These are phyloP conservation scores for Tulasnella sp. DNA, from an alignment of 768 basidiomycete genomes.

Conservation along the genomic window DNA sequence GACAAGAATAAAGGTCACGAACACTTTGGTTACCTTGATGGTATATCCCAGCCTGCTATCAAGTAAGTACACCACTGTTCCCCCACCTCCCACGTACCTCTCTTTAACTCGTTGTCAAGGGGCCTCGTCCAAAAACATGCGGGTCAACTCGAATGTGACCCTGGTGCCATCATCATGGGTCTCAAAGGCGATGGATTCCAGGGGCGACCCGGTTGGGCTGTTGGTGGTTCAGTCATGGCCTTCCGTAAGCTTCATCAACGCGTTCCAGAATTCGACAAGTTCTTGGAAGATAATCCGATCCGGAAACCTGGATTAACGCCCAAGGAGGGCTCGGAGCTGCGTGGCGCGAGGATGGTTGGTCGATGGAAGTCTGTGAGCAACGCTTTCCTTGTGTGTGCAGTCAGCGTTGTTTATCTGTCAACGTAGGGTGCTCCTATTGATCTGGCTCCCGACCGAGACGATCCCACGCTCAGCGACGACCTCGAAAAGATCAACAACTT, in stretches of 20 bases:
- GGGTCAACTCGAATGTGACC: constrained; percentile 19
- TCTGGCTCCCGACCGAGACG: background rate
- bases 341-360: constrained; percentile 21
- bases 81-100: background rate
- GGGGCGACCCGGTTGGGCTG: background rate
- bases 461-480: background rate
- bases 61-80: background rate
- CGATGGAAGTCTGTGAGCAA: constrained; percentile 21
- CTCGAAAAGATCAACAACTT: constrained; percentile 13
- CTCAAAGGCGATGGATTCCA: background rate
- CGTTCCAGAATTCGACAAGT: constrained; percentile 22
- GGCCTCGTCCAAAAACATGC: constrained; percentile 13
- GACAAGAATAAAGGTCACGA: constrained; percentile 17
- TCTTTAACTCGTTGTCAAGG: background rate
- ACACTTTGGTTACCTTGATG: constrained; percentile 24
- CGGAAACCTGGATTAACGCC: background rate
- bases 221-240: constrained; percentile 21
- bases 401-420: background rate
- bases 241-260: constrained; percentile 25
- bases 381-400: background rate
- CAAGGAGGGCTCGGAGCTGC: background rate
- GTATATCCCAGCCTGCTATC: constrained; percentile 19
- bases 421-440: constrained; percentile 22
- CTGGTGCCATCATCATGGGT: constrained; percentile 27
- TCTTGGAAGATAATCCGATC: constrained; percentile 8